phyloP scores from a whole-genome alignment of 192 early-diverging fungal genomes.

The Coemansia sp. region DNA sequence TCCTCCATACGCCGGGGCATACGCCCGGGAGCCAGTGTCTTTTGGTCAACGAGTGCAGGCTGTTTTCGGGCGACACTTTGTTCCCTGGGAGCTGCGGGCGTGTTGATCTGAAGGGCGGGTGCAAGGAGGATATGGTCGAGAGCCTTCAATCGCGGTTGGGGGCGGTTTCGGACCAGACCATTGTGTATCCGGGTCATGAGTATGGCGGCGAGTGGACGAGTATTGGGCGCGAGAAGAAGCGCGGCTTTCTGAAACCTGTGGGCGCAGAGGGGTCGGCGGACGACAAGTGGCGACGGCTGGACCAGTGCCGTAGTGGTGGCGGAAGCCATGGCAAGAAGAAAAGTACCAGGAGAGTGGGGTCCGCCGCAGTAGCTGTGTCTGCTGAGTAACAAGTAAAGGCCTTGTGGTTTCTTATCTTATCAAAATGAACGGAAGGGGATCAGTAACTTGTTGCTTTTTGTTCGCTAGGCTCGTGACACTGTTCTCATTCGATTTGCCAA shows the following conservation, averaged over 20 bases:
- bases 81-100: conserved; percentile 79
- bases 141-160: conserved; percentile 67
- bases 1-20: conserved; percentile 94
- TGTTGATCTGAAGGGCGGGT: conserved; percentile 79
- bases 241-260: conserved; percentile 36
- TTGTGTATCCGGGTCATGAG: conserved; percentile 89
- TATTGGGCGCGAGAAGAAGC: conserved; percentile 65
- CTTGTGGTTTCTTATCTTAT: too few species aligned
- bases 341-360: too few species aligned
- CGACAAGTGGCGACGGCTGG: conserved; percentile 24
- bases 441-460: too few species aligned
- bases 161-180: conserved; percentile 59
- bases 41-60: conserved; percentile 69
- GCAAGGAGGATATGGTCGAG: conserved; percentile 62
- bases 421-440: too few species aligned
- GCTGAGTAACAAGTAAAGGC: too few species aligned
- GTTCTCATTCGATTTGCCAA: too few species aligned
- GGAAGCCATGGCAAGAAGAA: too few species aligned
- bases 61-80: conserved; percentile 88
- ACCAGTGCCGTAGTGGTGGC: background rate
- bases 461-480: too few species aligned
- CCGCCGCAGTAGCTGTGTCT: too few species aligned
- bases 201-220: conserved; percentile 85
- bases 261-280: conserved; percentile 23
- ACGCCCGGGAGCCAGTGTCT: conserved; percentile 85